Evolutionary conservation across 257 asterid genomes (phyloP), one percentile per base, ranked within the genome.

Genomic region (Knoxia roxburghii): DNA sequence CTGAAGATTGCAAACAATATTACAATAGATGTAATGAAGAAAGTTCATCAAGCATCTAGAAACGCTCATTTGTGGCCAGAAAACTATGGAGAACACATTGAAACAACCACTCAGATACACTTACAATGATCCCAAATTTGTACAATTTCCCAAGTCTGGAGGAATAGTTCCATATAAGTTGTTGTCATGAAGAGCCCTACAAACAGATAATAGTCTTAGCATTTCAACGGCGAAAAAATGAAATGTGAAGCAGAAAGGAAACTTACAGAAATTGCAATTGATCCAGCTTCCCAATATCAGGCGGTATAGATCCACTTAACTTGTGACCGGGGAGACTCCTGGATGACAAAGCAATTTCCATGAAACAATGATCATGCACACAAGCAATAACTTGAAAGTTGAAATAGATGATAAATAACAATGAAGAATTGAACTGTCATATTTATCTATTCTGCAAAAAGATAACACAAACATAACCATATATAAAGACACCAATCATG

Each of bases 291-390:
- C 97, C 96, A 46, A 93, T 79, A 52, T 90, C 99, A 54, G 93
- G 75, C 48, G 97, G 81, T 67, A 93, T 77, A 61, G 93, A 85
- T 63, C 99, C 99, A 76, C 94, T 90, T 81, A 90, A 65, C 81
- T 67, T 88, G 88, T 90, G 99, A 80, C 89, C 82, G 55, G 97
- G 81, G 56, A 93, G 96, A 79, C 86, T 93, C 92, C 99, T 93
- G 91, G 73, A 78, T 64, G 71, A 79, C 65, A 61, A 69, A 60
- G 60, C 57, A 43, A 65, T 53, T 63, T 41, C 40, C 27, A 64
- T 23, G 26, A 29, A 56, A 62, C 50, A 64, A 41, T 62, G 5
- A 43, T 62, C 11, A 41, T 17, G 55, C 45, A 55, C 17, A 32
- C 21, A n/a, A 45, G 33, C 30, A 23, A 23, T 13, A 24, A 10